A percentile compares a stretch with the other conserved stretches of the same genome.
Conservation (phyloP, 495 filamentous ascomycete genomes). For the Corynascus novoguineensis region DNA sequence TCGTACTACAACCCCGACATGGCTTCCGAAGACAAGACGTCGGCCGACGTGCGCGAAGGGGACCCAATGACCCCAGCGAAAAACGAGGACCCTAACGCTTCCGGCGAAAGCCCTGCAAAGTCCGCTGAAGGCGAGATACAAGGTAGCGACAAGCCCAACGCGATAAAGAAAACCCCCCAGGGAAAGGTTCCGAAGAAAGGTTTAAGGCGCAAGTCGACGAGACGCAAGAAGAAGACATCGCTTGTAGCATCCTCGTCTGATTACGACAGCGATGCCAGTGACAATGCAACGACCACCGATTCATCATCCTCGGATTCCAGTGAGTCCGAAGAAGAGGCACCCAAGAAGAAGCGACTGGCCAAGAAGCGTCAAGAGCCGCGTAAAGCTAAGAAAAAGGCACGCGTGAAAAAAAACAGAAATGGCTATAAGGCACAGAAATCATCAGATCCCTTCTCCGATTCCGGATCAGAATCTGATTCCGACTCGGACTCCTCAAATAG, state of each 20-base stretch:
- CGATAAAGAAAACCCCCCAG: constrained; percentile 35
- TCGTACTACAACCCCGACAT: constrained; percentile 5
- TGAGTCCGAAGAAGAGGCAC: constrained; percentile 27
- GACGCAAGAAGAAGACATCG: constrained; percentile 33
- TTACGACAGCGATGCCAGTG: constrained; percentile 27
- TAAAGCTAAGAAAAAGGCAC: constrained; percentile 39
- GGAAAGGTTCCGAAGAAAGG: constrained; percentile 36
- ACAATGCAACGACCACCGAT: constrained; percentile 28
- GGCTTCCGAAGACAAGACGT: constrained; percentile 22
- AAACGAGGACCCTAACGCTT: constrained; percentile 22
- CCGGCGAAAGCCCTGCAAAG: constrained; percentile 22
- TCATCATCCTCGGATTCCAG: constrained; percentile 28
- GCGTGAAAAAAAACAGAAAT: constrained; percentile 26
- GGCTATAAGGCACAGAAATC: constrained; percentile 5
- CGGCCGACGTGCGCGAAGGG: constrained; percentile 23
- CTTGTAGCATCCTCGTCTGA: constrained; percentile 28
- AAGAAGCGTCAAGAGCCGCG: constrained; percentile 38
- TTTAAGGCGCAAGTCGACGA: constrained; percentile 36
- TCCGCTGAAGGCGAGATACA: constrained; percentile 24
- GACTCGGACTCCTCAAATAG: constrained; percentile 31
- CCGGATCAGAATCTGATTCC: constrained; percentile 32
- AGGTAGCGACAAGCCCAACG: constrained; percentile 19
- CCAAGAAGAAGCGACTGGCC: constrained; percentile 39
- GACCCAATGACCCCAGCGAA: constrained; percentile 16
- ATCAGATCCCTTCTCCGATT: too few species aligned